These are phyloP conservation scores for Petrea volubilis DNA, from an alignment of 257 asterid species.

Conservation along the genomic window DNA sequence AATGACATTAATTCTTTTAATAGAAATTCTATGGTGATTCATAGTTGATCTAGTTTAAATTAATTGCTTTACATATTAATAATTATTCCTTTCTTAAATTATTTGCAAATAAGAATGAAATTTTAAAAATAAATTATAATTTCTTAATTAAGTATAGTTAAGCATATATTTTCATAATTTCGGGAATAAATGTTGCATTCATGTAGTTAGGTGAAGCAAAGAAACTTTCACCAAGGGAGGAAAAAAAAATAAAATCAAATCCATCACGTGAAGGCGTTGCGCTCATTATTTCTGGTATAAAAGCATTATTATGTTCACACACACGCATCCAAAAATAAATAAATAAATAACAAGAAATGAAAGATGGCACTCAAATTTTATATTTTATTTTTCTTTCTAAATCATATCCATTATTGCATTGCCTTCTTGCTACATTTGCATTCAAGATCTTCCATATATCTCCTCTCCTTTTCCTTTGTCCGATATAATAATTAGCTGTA, in stretches of 20 bases:
- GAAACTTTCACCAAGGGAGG: too few species aligned
- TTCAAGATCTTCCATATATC: not conserved
- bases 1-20: too few species aligned
- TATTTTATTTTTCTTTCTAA: not conserved
- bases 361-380: slow-evolving; percentile 25
- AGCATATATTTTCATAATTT: too few species aligned
- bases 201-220: too few species aligned
- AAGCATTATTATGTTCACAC: slow-evolving; percentile 15
- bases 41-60: too few species aligned
- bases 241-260: slow-evolving; percentile 24
- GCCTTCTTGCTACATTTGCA: slow-evolving; percentile 7
- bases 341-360: slow-evolving; percentile 13
- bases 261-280: slow-evolving; percentile 42
- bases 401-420: not conserved
- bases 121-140: too few species aligned
- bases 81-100: too few species aligned
- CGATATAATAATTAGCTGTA: not conserved
- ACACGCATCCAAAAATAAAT: slow-evolving; percentile 15
- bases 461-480: not conserved
- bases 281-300: slow-evolving; percentile 25
- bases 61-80: too few species aligned
- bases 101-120: too few species aligned
- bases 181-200: too few species aligned
- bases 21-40: too few species aligned
- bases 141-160: too few species aligned